Evolutionary conservation across 75 land plant species (phyloP).

Genomic region (Picea glauca): DNA sequence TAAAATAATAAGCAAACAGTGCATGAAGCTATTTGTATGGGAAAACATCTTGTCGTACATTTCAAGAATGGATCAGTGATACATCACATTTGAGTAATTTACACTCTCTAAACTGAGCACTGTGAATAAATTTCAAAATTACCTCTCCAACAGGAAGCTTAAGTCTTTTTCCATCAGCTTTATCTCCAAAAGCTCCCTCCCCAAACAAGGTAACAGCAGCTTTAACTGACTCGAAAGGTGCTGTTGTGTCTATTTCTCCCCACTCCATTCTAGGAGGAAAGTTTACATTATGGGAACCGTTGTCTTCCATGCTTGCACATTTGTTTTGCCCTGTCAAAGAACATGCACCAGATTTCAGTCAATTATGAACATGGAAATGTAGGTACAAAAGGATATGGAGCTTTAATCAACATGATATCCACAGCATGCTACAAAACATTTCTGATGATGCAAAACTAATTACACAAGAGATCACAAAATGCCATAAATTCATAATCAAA

Average conservation of each 20-base stretch:
- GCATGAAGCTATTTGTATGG: not conserved
- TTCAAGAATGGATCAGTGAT: not conserved
- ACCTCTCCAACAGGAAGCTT: slow-evolving; percentile 14
- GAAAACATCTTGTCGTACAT: not conserved
- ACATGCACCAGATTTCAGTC: not conserved
- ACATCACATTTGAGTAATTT: not conserved
- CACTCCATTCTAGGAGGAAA: slow-evolving; percentile 44
- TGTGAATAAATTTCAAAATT: not conserved
- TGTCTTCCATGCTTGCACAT: not conserved
- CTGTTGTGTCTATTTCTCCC: slow-evolving; percentile 72
- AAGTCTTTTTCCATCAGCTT: slow-evolving; percentile 43
- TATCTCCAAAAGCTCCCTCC: slow-evolving; percentile 57
- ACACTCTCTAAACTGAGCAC: not conserved
- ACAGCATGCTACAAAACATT: not conserved
- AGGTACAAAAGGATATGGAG: slow-evolving; percentile 1
- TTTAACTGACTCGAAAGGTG: slow-evolving; percentile 85
- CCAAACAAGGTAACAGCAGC: slow-evolving; percentile 87
- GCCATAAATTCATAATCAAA: not conserved
- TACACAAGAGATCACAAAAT: not conserved
- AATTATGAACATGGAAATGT: not conserved
- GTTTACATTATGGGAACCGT: not conserved
- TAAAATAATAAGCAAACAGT: not conserved
- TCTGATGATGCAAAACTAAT: too few relatives aligned
- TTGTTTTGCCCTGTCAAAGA: slow-evolving; percentile 7
- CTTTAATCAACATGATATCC: not conserved